Percentiles rank a stretch among this genome's conserved stretches.
These are phyloP conservation scores for Ceratobasidium sp. DNA, from an alignment of 1,284 basidiomycete genomes.

Conservation along the genomic window DNA sequence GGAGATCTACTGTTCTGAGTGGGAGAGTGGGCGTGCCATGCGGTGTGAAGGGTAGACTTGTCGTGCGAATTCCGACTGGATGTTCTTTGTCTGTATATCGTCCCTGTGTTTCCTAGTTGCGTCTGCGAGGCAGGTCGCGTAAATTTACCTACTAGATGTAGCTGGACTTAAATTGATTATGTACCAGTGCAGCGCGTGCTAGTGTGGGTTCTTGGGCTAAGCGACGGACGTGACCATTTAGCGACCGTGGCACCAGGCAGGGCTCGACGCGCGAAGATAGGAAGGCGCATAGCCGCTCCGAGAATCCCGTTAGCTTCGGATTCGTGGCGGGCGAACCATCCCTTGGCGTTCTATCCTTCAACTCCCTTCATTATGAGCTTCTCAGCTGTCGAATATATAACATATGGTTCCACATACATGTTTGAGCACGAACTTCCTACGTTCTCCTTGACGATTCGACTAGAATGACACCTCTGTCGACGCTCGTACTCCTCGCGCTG, in stretches of 20 bases:
- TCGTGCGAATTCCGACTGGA: neutral
- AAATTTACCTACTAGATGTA: neutral
- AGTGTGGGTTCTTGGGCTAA: constrained; percentile 16
- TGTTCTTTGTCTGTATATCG: constrained; percentile 28
- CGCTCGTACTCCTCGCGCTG: constrained; percentile 18
- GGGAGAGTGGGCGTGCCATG: neutral
- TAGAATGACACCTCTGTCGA: constrained; percentile 16
- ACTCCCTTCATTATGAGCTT: neutral
- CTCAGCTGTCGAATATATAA: constrained; percentile 14
- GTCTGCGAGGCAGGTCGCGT: constrained; percentile 30
- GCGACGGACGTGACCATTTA: constrained; percentile 19
- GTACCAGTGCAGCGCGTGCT: constrained; percentile 2
- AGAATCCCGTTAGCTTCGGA: constrained; percentile 16
- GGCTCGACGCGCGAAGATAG: constrained; percentile 13
- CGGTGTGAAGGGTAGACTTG: neutral
- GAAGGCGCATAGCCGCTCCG: constrained; percentile 10
- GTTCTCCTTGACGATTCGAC: too few relatives aligned
- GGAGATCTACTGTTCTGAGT: constrained; percentile 49
- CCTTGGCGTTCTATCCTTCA: constrained; percentile 1
- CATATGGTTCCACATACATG: neutral
- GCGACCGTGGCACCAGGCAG: neutral
- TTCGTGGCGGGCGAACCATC: neutral
- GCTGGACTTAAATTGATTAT: neutral
- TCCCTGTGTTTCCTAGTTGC: constrained; percentile 21
- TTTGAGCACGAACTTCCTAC: constrained; percentile 1